Evolutionary conservation across 2,329 filamentous ascomycete genomes (phyloP).

Genomic region (Trichoderma breve): DNA sequence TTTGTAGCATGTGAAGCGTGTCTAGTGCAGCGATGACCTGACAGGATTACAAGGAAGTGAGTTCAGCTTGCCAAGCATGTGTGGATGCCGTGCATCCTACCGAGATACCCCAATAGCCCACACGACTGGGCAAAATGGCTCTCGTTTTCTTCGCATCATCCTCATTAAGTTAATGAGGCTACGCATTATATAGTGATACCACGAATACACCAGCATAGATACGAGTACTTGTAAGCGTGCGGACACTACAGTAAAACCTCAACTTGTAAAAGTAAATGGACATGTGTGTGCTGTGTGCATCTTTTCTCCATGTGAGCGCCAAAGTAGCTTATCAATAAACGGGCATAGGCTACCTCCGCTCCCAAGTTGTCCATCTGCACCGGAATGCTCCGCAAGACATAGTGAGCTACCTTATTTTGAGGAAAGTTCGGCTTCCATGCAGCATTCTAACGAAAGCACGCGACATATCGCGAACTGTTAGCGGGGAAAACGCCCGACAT

Average conservation of each 20-base stretch:
- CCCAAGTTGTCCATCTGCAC: background rate
- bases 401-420: background rate
- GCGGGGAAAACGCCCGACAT: background rate
- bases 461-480: background rate
- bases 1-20: background rate
- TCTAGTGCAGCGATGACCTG: background rate
- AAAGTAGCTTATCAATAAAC: background rate
- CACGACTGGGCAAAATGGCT: background rate
- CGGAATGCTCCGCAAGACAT: background rate
- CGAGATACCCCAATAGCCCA: background rate
- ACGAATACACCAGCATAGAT: background rate
- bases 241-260: too few relatives aligned
- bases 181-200: background rate
- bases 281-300: too few relatives aligned
- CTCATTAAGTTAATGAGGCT: background rate
- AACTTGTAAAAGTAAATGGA: too few relatives aligned
- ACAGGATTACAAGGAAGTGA: background rate
- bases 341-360: background rate
- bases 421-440: background rate
- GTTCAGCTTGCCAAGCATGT: background rate
- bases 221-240: too few relatives aligned
- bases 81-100: background rate
- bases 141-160: background rate
- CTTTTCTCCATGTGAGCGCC: background rate
- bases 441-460: background rate